Evolutionary conservation across 1,284 basidiomycete genomes (phyloP).

Genomic region (Nidula niveotomentosa): DNA sequence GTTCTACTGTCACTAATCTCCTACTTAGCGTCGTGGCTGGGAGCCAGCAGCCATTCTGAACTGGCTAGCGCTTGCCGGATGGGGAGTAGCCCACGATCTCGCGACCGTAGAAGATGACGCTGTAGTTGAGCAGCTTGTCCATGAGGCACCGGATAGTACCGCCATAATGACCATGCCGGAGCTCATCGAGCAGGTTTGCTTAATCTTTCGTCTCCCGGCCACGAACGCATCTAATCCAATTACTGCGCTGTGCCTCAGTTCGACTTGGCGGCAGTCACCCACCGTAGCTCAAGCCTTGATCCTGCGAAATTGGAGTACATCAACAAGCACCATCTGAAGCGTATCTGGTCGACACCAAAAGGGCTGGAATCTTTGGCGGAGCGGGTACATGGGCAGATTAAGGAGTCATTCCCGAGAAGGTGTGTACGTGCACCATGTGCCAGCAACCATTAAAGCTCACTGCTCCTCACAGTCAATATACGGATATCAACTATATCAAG

Average conservation of each 20-base stretch:
- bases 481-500: constrained; percentile 53
- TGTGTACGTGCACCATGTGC: constrained; percentile 4
- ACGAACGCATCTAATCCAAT: background rate
- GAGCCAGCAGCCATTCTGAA: constrained; percentile 91
- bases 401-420: constrained; percentile 43
- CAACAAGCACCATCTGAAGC: constrained; percentile 76
- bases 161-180: constrained; percentile 63
- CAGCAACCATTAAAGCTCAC: background rate
- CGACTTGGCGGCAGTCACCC: constrained; percentile 69
- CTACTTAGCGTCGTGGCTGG: constrained; percentile 70
- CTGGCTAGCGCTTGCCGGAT: constrained; percentile 92
- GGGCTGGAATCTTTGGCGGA: constrained; percentile 48
- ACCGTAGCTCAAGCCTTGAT: constrained; percentile 74
- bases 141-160: constrained; percentile 61
- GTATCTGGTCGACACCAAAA: constrained; percentile 37
- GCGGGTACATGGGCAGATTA: constrained; percentile 45
- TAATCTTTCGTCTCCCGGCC: background rate
- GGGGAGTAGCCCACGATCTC: constrained; percentile 63
- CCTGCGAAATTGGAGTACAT: constrained; percentile 71
- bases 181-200: constrained; percentile 57
- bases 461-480: constrained; percentile 38
- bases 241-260: constrained; percentile 45
- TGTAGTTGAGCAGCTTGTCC: constrained; percentile 7
- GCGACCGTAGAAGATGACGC: constrained; percentile 11
- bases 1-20: background rate